Evolutionary conservation across 345 rosid species (phyloP), one percentile per base, ranked within the genome.

Genomic region (Lagerstroemia speciosa): DNA sequence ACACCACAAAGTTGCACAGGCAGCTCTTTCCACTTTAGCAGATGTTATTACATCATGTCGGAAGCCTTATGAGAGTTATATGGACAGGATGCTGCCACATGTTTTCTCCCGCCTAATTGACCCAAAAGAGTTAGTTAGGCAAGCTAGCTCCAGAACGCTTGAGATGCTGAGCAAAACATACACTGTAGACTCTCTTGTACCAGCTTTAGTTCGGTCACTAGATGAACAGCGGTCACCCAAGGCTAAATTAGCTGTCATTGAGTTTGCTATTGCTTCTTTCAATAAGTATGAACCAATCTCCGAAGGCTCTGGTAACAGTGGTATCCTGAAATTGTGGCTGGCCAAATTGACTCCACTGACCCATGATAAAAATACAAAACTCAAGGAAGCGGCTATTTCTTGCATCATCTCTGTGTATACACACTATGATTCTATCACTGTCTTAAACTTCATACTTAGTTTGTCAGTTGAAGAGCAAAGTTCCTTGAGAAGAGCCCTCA

Each of bases 1-100:
- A 61, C 99, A 94, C 79, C 99, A 91, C 81, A 94, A 94, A 82
- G 98, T 91, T 67, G 99, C 99, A 34, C 99, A 94, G 77, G 99
- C 99, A 76, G 98, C 99, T 77, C 86, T 94, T 64, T 88, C 97
- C 60, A 84, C 98, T 36, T 93, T 94, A 20, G 93, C 98, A 29
- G 98, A 91, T 79, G 82, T 94, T 69, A 89, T 94, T 74, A 90
- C 95, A 64, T 74, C 96, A 69, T 94, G 99, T 79, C 87, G 92
- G 76, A 94, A 87, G 87, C 93, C 96, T 7, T 94, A 91, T 74
- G 99, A 94, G 82, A 87, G 96, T 81, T 94, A 87, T 76, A 91
- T 94, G 93, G 99, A 94, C 76, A 83, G 99, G 82, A 89, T 94
- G 62, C 80, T 91, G 66, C 97, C 99, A 22, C 99, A 87, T 84